Conservation (phyloP, 2,329 filamentous ascomycete genomes). For the Aspergillus awamori region DNA sequence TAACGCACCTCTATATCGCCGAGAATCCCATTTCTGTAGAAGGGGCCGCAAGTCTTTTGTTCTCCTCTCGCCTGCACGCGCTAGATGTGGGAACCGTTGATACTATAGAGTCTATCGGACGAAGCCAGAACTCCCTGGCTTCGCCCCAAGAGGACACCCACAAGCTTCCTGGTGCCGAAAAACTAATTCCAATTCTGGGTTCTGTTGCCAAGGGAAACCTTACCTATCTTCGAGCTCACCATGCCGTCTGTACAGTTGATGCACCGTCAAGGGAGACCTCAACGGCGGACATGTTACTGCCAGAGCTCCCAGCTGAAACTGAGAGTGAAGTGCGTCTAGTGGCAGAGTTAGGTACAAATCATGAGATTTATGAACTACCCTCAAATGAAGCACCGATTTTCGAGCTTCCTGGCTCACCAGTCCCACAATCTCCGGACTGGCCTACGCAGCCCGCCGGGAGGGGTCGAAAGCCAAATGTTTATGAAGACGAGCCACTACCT, state of each 20-base stretch:
- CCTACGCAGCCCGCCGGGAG: neutral
- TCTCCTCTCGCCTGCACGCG: constrained; percentile 56
- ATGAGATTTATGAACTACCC: constrained; percentile 41
- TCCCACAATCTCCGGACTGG: constrained; percentile 10
- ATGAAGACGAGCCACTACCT: constrained; percentile 37
- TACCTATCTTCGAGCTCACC: constrained; percentile 59
- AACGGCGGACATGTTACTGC: constrained; percentile 30
- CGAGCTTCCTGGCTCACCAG: constrained; percentile 45
- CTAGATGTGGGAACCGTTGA: constrained; percentile 58
- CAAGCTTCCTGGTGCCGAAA: constrained; percentile 55
- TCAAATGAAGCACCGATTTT: constrained; percentile 33
- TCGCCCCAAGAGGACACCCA: constrained; percentile 16
- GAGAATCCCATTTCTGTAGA: constrained; percentile 60
- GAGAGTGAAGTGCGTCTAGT: constrained; percentile 31
- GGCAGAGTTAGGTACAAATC: constrained; percentile 33
- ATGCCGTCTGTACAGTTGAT: constrained; percentile 56
- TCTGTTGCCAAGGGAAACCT: constrained; percentile 51
- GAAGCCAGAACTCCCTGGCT: constrained; percentile 16
- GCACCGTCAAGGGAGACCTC: constrained; percentile 35
- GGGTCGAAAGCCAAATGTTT: neutral
- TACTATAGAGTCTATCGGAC: constrained; percentile 32
- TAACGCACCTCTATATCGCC: constrained; percentile 64
- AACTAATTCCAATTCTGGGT: constrained; percentile 56
- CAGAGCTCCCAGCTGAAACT: constrained; percentile 37
- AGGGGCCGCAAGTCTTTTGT: constrained; percentile 56